Base-by-base conservation (phyloP, 371 early-diverging fungal species). In the Saksenaea vasiformis region DNA sequence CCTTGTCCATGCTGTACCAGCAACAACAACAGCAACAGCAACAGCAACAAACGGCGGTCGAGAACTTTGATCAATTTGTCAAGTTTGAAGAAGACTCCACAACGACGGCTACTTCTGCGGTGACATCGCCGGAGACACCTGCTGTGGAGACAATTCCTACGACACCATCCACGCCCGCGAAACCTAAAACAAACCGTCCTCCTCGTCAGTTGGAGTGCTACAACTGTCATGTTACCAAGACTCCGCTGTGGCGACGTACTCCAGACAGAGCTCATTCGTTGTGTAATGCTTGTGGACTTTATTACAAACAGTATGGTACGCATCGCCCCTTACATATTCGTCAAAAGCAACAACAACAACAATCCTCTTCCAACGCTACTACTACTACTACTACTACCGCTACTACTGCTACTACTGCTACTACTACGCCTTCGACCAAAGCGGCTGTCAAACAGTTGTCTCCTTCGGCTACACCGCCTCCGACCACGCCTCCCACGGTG, bases 271-370 rank as follows among this genome's bases (percentile, higher is more conserved):
- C 80, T 61, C 90, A 91, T 67, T 87, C 87, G 43, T 82, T 93
- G 26, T 93, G 94, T 76, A 93, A 93, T 73, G 92, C 94, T 1
- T 93, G 94, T 70, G 91, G 91, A 37, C 76, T 91, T n/a, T 93
- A 90, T 74, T 88, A 79, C 59, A 91, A 90, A 78, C 89, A 88
- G 56, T 89, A 91, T 65, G 83, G 87, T 28, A 75, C 81, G 1
- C 90, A 91, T 61, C 86, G 91, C 27, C 93, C 92, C 7, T 69
- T 87, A 36, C 81, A 84, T 55, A 77, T 86, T 3, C 85, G 87
- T 41, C 83, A 84, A 66, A 87, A 77, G 62, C 76, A 72, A 38
- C 67, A 59, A 67, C 67, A 11, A 67, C 57, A 36, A 13, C 58
- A 28, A 22, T 14, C 17, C 13, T 28, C 60, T 15, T 1, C 31